Evolutionary conservation across 768 basidiomycete species (phyloP), one percentile per base, ranked within the genome.

Genomic region (Mycena haematopus): DNA sequence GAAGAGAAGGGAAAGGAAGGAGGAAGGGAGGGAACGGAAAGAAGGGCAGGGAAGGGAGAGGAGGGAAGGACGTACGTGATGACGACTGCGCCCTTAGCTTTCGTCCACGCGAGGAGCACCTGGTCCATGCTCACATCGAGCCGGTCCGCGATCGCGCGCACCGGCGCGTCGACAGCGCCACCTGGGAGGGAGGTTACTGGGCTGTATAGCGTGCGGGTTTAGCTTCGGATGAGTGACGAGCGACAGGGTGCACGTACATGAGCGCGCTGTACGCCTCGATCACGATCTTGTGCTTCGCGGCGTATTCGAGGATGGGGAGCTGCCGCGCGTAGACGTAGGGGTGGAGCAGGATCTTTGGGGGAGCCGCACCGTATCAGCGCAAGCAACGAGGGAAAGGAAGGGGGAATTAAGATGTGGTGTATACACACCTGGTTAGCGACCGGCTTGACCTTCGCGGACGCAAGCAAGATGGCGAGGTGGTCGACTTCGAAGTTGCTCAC

Each of bases 91-190:
- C 86, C 86, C 71, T 93, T 92, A 29, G 82, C 80, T 67, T 79
- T 82, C 2, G 85, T 85, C 91, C 91, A 93, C 1, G 82, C 75
- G 53, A 92, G 82, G 24, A 92, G 75, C 36, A 91, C 85, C 68
- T 93, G 91, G 1, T 82, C 83, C 0, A 86, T 79, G 3, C 83
- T 82, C n/a, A 83, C 83, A 6, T 82, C 80, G 8, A 86, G 73
- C 14, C 84, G 77, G 40, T 77, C 73, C 0, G 88, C 88, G 15
- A 84, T 83, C n/a, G 78, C 78, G 19, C 77, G 68, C 11, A 92
- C 73, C 2, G 83, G 79, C 9, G 72, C 73, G 69, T 91, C 89
- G 1, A 93, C 83, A 0, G 89, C 84, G 0, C 91, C 90, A 10
- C 84, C 86, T 6, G 87, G 85, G 54, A 75, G 79, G 24, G 66